Evolutionary conservation across 2,329 filamentous ascomycete genomes (phyloP).

Genomic region (Aspergillus ochraceus): DNA sequence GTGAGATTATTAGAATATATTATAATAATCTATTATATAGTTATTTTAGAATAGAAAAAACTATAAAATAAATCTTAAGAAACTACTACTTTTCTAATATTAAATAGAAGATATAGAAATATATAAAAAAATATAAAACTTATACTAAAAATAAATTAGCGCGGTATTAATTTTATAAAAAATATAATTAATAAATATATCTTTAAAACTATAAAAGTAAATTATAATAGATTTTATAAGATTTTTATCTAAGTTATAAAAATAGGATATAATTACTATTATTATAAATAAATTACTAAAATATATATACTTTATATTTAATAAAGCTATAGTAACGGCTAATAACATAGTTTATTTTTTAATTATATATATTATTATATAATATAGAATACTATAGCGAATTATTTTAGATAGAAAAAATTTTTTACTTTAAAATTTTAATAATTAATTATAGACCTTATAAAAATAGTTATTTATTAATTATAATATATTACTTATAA

Average conservation of each 20-base stretch:
- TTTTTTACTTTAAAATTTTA: constrained; percentile 6
- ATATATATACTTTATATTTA: constrained; percentile 2
- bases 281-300: background rate
- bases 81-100: background rate
- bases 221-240: background rate
- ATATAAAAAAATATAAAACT: background rate
- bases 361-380: background rate
- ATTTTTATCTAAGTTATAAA: background rate
- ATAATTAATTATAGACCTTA: background rate
- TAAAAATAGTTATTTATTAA: background rate
- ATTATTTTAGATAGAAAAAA: constrained; percentile 5
- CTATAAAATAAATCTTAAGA: background rate
- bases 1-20: background rate
- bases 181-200: background rate
- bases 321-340: background rate
- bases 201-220: background rate
- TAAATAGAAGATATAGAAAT: background rate
- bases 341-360: background rate
- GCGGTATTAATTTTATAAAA: background rate
- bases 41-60: background rate
- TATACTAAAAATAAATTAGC: background rate
- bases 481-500: background rate
- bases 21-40: background rate
- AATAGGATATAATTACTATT: background rate
- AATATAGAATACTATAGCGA: background rate